These are phyloP conservation scores for Peziza echinospora DNA, from an alignment of 495 filamentous ascomycete genomes.

Conservation along the genomic window DNA sequence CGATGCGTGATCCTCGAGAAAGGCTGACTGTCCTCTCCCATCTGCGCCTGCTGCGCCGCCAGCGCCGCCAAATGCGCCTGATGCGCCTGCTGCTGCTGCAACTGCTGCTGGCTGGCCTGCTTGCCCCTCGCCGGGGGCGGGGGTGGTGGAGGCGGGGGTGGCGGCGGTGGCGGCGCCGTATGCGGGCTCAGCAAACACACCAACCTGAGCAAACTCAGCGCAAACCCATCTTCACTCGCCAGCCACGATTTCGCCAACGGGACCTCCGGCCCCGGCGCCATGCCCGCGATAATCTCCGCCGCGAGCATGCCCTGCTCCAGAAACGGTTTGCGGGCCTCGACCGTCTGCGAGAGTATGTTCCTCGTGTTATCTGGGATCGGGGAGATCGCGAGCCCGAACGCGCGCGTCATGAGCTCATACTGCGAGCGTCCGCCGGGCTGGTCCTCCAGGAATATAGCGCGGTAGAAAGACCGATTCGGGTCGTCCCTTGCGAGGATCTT, in stretches of 20 bases:
- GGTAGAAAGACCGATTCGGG: slow-evolving; percentile 68
- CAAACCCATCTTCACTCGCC: slow-evolving; percentile 64
- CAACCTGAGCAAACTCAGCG: slow-evolving; percentile 50
- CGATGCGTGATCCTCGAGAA: slow-evolving; percentile 41
- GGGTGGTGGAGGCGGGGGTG: slow-evolving; percentile 12
- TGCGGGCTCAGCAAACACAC: slow-evolving; percentile 47
- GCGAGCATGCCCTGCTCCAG: slow-evolving; percentile 81
- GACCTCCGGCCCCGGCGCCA: slow-evolving; percentile 49
- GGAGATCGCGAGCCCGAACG: slow-evolving; percentile 73
- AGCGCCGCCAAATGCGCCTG: too few relatives aligned
- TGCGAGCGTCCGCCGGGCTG: slow-evolving; percentile 31
- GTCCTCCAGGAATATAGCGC: slow-evolving; percentile 56
- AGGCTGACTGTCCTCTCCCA: slow-evolving; percentile 23
- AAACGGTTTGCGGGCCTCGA: slow-evolving; percentile 63
- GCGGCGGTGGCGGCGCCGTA: slow-evolving; percentile 19
- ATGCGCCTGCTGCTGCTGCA: slow-evolving; percentile 3
- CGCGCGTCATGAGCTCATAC: slow-evolving; percentile 64
- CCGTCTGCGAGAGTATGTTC: slow-evolving; percentile 32
- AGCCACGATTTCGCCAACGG: slow-evolving; percentile 64
- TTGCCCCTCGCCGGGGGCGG: slow-evolving; percentile 17
- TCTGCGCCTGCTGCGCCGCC: too few relatives aligned
- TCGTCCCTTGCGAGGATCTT: slow-evolving; percentile 87
- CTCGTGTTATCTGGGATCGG: slow-evolving; percentile 47
- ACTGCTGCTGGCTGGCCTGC: slow-evolving; percentile 8
- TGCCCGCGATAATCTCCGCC: slow-evolving; percentile 63